Conservation (phyloP, 768 basidiomycete species). For the Paxillus ammoniavirescens region DNA sequence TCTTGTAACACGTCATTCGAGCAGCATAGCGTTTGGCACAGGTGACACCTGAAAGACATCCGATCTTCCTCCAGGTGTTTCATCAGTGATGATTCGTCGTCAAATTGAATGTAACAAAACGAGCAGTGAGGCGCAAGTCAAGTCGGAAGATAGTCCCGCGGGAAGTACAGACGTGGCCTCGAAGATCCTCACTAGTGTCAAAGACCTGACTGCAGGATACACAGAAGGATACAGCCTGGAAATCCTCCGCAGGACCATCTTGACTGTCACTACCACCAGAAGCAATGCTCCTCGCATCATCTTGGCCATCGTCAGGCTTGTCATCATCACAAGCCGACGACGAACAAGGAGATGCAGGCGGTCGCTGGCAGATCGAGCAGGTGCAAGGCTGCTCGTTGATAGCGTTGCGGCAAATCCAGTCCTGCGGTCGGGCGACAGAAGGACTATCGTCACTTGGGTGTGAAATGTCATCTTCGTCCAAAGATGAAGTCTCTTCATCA, state of each 20-base stretch:
- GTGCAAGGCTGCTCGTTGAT: background rate
- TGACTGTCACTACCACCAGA: background rate
- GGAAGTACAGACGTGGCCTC: constrained; percentile 15
- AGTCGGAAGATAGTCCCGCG: constrained; percentile 5
- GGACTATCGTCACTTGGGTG: background rate
- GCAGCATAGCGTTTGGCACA: constrained; percentile 21
- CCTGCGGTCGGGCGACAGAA: background rate
- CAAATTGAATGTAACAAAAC: constrained; percentile 23
- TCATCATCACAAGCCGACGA: background rate
- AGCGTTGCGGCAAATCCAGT: background rate
- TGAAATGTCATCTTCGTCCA: too few species aligned
- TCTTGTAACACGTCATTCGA: constrained; percentile 24
- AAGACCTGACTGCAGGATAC: constrained; percentile 15
- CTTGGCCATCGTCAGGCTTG: background rate
- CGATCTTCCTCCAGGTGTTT: constrained; percentile 15
- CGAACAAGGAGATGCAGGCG: background rate
- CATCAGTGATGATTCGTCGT: constrained; percentile 13
- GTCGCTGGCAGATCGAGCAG: constrained; percentile 10
- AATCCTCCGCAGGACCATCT: background rate
- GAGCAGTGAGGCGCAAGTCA: constrained; percentile 14
- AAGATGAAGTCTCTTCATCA: background rate
- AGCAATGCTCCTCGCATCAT: background rate
- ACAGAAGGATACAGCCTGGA: constrained; percentile 6
- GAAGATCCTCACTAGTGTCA: constrained; percentile 6
- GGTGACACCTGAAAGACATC: constrained; percentile 14